Evolutionary conservation across 2,329 filamentous ascomycete species (phyloP).

Genomic region (Aureobasidium sp.): DNA sequence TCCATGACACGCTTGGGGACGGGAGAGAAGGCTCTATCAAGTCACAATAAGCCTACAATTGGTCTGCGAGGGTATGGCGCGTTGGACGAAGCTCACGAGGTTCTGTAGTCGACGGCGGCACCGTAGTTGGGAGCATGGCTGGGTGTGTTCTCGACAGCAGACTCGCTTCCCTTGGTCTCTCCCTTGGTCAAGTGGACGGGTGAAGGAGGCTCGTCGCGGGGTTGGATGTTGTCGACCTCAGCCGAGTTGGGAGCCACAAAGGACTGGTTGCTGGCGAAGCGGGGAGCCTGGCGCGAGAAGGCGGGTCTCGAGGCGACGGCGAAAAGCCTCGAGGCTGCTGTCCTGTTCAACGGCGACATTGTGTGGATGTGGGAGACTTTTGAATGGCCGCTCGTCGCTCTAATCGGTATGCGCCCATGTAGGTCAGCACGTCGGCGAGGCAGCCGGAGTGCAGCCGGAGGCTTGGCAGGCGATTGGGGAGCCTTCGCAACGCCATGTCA

Average conservation of each 20-base stretch:
- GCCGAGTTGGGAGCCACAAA: conserved; percentile 29
- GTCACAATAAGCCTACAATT: conserved; percentile 23
- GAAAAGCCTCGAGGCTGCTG: conserved; percentile 37
- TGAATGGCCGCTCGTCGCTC: not conserved
- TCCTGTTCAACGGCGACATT: conserved; percentile 32
- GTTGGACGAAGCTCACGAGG: conserved; percentile 59
- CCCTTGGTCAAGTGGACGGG: conserved; percentile 17
- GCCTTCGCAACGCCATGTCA: conserved; percentile 11
- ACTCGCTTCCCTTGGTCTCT: conserved; percentile 46
- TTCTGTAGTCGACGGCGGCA: conserved; percentile 76
- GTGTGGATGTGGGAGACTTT: conserved; percentile 8
- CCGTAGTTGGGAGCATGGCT: conserved; percentile 75
- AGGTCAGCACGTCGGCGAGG: conserved; percentile 8
- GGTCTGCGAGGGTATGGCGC: not conserved
- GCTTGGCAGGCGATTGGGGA: conserved; percentile 5
- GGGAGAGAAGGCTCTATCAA: conserved; percentile 73
- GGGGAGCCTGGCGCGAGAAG: not conserved
- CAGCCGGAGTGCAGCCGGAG: conserved; percentile 8
- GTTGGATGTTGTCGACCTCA: conserved; percentile 25
- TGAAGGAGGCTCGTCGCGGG: conserved; percentile 16
- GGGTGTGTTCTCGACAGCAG: conserved; percentile 43
- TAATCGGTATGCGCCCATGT: not conserved
- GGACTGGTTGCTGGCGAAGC: conserved; percentile 23
- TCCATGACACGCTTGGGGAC: conserved; percentile 85
- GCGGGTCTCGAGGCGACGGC: conserved; percentile 22